Conservation (phyloP, 2,329 filamentous ascomycete genomes). For the Trichoderma sp. region DNA sequence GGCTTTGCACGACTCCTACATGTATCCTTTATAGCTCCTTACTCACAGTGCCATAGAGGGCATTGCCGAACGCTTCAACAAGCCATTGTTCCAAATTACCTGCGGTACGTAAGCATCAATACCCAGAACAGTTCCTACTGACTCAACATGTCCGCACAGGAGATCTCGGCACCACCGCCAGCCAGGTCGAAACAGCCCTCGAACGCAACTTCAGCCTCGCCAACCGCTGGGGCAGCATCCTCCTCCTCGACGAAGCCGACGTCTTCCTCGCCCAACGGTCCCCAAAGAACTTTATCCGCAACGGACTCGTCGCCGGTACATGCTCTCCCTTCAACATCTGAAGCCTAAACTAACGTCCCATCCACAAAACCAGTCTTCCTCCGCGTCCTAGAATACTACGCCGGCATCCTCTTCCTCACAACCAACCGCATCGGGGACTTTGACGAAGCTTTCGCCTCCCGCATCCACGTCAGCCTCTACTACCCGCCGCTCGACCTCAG, state of each 20-base stretch:
- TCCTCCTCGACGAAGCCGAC: constrained; percentile 37
- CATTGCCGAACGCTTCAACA: constrained; percentile 30
- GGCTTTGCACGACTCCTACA: not conserved
- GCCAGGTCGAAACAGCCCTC: constrained; percentile 34
- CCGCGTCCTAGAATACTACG: constrained; percentile 40
- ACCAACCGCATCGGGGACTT: constrained; percentile 41
- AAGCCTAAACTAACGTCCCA: not conserved
- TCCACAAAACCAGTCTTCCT: constrained; percentile 40
- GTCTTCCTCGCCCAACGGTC: constrained; percentile 33
- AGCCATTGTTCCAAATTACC: constrained; percentile 34
- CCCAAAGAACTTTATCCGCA: constrained; percentile 30
- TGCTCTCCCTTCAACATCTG: no score
- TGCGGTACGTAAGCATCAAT: constrained; percentile 5
- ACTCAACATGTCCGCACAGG: not conserved
- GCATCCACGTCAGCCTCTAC: constrained; percentile 39
- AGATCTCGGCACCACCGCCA: constrained; percentile 26
- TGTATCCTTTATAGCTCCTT: accelerated
- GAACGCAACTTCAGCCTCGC: constrained; percentile 36
- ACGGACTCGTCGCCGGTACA: constrained; percentile 39
- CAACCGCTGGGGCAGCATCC: constrained; percentile 33
- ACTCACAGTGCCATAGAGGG: not conserved
- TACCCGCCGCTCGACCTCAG: constrained; percentile 30
- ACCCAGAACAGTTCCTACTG: not conserved
- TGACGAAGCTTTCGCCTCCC: constrained; percentile 42
- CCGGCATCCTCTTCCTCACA: constrained; percentile 41